phyloP scores from a whole-genome alignment of 169 alveolate species.

The Plasmodium billcollinsi region DNA sequence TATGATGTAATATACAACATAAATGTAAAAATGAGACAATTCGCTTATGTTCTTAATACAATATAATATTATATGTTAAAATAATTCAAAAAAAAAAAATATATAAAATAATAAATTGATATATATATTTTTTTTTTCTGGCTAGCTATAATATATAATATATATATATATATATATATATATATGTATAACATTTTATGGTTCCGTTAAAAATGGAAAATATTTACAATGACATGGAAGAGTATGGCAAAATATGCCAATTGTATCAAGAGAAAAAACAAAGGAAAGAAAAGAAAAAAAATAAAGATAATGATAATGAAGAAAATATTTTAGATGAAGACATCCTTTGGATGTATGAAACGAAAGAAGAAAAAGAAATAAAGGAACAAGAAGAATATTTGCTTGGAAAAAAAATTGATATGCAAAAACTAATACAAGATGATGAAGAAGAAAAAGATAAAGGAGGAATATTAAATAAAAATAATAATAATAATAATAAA shows the following conservation, averaged over 20 bases:
- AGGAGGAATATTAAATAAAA: not conserved
- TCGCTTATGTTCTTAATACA: no score
- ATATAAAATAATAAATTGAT: no score
- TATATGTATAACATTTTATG: not conserved
- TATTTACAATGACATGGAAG: slow-evolving; percentile 76
- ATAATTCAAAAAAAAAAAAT: no score
- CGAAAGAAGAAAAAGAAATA: slow-evolving; percentile 68
- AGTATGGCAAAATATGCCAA: slow-evolving; percentile 72
- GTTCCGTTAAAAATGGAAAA: slow-evolving; percentile 47
- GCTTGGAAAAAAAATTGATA: slow-evolving; percentile 68
- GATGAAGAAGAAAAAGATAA: slow-evolving; percentile 32
- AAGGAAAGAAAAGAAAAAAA: slow-evolving; percentile 32
- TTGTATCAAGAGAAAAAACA: slow-evolving; percentile 64
- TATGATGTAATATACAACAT: no score
- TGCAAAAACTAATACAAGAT: slow-evolving; percentile 62
- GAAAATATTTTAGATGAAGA: slow-evolving; percentile 63
- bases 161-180: not conserved
- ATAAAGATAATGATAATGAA: slow-evolving; percentile 35
- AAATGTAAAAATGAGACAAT: no score
- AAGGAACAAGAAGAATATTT: slow-evolving; percentile 73
- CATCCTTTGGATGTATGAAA: slow-evolving; percentile 76
- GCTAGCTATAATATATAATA: not conserved
- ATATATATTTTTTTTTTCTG: no score
- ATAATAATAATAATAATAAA: slow-evolving; percentile 17
- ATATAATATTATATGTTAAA: no score